phyloP scores from a whole-genome alignment of 1,284 basidiomycete genomes.

The Inonotus hispidus region DNA sequence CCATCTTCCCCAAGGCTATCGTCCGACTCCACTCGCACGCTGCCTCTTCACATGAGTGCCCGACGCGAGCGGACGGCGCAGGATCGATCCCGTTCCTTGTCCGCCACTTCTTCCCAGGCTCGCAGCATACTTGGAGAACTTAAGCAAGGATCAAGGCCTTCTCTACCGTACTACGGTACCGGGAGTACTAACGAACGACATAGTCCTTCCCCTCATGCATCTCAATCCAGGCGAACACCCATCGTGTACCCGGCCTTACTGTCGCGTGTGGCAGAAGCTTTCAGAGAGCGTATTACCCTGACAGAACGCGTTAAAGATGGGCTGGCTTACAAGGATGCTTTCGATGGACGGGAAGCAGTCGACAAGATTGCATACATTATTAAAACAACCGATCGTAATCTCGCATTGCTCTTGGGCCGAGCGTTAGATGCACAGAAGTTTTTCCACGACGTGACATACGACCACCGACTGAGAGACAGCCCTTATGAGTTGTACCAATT shows the following conservation, averaged over 20 bases:
- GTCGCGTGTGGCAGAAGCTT: slow-evolving; percentile 91
- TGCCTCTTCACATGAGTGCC: slow-evolving; percentile 36
- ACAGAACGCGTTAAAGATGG: slow-evolving; percentile 89
- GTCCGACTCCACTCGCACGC: slow-evolving; percentile 48
- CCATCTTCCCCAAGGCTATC: slow-evolving; percentile 38
- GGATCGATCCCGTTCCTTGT: slow-evolving; percentile 73
- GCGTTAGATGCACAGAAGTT: slow-evolving; percentile 98
- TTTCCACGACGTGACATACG: slow-evolving; percentile 99
- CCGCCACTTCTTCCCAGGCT: slow-evolving; percentile 40
- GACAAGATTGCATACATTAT: slow-evolving; percentile 97
- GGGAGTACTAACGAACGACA: slow-evolving; percentile 43
- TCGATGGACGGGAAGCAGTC: slow-evolving; percentile 95
- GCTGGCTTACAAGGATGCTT: slow-evolving; percentile 92
- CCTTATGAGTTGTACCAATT: slow-evolving; percentile 93
- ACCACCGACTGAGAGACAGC: slow-evolving; percentile 91
- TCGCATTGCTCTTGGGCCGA: slow-evolving; percentile 89
- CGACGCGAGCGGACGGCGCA: slow-evolving; percentile 54
- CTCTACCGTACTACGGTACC: slow-evolving; percentile 33
- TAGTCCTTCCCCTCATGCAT: slow-evolving; percentile 25
- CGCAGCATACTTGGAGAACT: slow-evolving; percentile 28
- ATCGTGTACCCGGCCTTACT: slow-evolving; percentile 92
- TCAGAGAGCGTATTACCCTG: slow-evolving; percentile 76
- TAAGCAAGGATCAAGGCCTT: slow-evolving; percentile 33
- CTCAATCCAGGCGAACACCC: slow-evolving; percentile 48
- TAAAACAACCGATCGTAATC: slow-evolving; percentile 95